Evolutionary conservation across 2,329 filamentous ascomycete genomes (phyloP).

Genomic region (Sclerotinia borealis): DNA sequence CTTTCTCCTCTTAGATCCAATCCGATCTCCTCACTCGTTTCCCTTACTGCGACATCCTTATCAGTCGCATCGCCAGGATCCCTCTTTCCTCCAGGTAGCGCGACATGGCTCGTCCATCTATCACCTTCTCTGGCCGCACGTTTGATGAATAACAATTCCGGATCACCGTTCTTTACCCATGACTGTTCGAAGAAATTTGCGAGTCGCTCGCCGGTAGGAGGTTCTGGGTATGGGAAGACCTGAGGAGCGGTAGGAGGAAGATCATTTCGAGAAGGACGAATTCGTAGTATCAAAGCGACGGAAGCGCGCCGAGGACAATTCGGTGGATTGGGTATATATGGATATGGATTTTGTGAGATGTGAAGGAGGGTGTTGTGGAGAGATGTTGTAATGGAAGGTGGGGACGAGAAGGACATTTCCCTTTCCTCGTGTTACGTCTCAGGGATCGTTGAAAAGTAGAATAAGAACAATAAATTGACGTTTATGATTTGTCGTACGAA

Average conservation of each 20-base stretch:
- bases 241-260: constrained; percentile 37
- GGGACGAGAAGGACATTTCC: constrained; percentile 12
- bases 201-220: constrained; percentile 22
- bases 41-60: constrained; percentile 54
- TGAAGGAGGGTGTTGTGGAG: constrained; percentile 26
- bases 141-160: constrained; percentile 68
- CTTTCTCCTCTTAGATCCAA: constrained; percentile 47
- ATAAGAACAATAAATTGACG: not conserved
- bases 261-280: constrained; percentile 51
- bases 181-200: constrained; percentile 55
- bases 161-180: constrained; percentile 60
- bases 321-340: constrained; percentile 41
- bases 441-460: not conserved
- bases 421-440: not conserved
- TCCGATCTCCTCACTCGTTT: constrained; percentile 62
- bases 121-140: constrained; percentile 58
- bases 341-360: constrained; percentile 41
- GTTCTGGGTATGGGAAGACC: constrained; percentile 15
- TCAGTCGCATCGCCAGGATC: constrained; percentile 60
- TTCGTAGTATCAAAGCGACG: constrained; percentile 57
- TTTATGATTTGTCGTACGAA: not conserved
- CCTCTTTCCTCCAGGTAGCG: constrained; percentile 60
- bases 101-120: constrained; percentile 64
- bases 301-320: constrained; percentile 45
- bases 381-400: constrained; percentile 22